Evolutionary conservation across 495 filamentous ascomycete species (phyloP).

Genomic region (Penicillium longicatenatum): DNA sequence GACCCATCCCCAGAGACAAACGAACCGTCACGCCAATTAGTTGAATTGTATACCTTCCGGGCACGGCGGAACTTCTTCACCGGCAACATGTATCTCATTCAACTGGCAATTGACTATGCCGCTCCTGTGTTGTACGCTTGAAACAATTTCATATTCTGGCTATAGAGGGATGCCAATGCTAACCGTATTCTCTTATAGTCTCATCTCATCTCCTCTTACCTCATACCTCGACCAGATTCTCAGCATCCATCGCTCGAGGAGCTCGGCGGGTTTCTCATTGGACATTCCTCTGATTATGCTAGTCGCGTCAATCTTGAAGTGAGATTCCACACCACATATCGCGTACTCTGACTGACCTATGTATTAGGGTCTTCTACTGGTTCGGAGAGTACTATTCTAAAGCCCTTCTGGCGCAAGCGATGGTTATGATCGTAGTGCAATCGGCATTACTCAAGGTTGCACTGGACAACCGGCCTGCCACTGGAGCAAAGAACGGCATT

Average conservation of each 20-base stretch:
- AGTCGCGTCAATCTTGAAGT: constrained; percentile 88
- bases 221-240: constrained; percentile 92
- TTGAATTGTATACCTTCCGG: constrained; percentile 10
- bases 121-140: constrained; percentile 46
- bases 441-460: constrained; percentile 83
- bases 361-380: constrained; percentile 84
- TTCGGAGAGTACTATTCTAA: constrained; percentile 82
- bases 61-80: constrained; percentile 12
- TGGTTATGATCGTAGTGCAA: constrained; percentile 86
- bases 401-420: constrained; percentile 78
- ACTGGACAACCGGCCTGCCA: constrained; percentile 79
- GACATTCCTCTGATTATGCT: constrained; percentile 99
- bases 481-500: constrained; percentile 54
- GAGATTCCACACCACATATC: constrained; percentile 24
- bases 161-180: constrained; percentile 2
- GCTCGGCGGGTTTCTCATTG: constrained; percentile 83
- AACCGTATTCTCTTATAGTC: constrained; percentile 34
- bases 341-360: neutral
- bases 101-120: constrained; percentile 47
- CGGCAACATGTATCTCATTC: constrained; percentile 42
- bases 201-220: constrained; percentile 80
- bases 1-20: neutral
- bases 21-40: constrained; percentile 5
- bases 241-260: constrained; percentile 78
- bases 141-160: neutral